Conservation (phyloP, 768 basidiomycete species). For the Rubroboletus satanas region DNA sequence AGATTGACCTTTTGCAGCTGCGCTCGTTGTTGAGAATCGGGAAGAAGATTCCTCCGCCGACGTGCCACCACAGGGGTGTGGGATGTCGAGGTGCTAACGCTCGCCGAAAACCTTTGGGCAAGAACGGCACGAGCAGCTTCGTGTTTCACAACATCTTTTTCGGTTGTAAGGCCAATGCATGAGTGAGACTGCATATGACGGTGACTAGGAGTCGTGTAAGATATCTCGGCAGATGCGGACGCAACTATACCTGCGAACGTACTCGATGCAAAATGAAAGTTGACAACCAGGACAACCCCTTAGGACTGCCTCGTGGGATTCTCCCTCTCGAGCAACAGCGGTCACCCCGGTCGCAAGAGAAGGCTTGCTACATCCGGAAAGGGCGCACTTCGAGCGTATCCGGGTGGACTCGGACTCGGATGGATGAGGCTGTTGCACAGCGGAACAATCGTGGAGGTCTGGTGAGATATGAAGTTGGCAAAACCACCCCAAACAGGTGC, state of each 20-base stretch:
- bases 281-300: conserved; percentile 51
- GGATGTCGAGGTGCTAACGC: conserved; percentile 6
- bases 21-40: conserved; percentile 51
- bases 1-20: conserved; percentile 56
- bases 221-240: conserved; percentile 2
- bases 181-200: conserved; percentile 60
- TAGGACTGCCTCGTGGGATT: neutral
- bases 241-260: conserved; percentile 17
- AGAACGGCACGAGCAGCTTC: conserved; percentile 51
- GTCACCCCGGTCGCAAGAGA: conserved; percentile 44
- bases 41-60: conserved; percentile 35
- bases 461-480: conserved; percentile 62
- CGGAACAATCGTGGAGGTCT: conserved; percentile 56
- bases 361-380: conserved; percentile 49
- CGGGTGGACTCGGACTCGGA: conserved; percentile 4
- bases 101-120: conserved; percentile 45
- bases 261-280: conserved; percentile 64
- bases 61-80: conserved; percentile 27
- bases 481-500: conserved; percentile 55
- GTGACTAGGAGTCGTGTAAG: conserved; percentile 44
- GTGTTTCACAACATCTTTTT: conserved; percentile 34
- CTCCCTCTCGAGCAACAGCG: conserved; percentile 7
- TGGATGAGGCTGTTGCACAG: neutral
- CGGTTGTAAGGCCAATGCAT: conserved; percentile 36
- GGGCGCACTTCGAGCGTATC: conserved; percentile 47